Percentiles rank a stretch among this genome's conserved stretches.
These are phyloP conservation scores for Urostyla sp. DNA, from an alignment of 73 alveolate species.

Conservation along the genomic window DNA sequence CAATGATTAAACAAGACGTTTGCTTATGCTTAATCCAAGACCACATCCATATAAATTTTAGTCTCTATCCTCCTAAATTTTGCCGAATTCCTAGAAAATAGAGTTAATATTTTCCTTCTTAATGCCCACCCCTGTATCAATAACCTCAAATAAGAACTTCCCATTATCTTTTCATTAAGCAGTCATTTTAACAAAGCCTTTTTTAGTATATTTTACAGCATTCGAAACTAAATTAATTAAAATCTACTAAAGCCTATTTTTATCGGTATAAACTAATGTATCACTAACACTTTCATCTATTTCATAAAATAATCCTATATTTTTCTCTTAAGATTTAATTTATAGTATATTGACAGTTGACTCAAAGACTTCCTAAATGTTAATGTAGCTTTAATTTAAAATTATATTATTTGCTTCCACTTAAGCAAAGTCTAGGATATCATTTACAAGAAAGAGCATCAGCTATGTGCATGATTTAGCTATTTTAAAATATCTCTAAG, in stretches of 20 bases:
- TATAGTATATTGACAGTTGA: slow-evolving; percentile 5
- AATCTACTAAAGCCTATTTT: slow-evolving; percentile 46
- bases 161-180: too few species aligned
- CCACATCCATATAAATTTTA: slow-evolving; percentile 9
- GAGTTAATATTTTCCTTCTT: neutral
- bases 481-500: neutral
- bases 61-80: neutral
- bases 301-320: slow-evolving; percentile 8
- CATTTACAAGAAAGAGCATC: slow-evolving; percentile 51
- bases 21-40: slow-evolving; percentile 2
- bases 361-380: neutral
- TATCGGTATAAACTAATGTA: slow-evolving; percentile 8
- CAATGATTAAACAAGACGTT: neutral
- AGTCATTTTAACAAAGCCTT: slow-evolving; percentile 53
- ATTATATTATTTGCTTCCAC: slow-evolving; percentile 37
- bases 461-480: slow-evolving; percentile 25
- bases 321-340: slow-evolving; percentile 9
- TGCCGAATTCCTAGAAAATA: neutral
- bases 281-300: neutral
- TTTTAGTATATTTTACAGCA: slow-evolving; percentile 58
- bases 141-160: neutral
- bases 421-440: slow-evolving; percentile 55
- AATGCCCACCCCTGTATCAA: slow-evolving; percentile 14
- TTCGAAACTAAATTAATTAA: slow-evolving; percentile 52
- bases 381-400: neutral